Evolutionary conservation across 495 filamentous ascomycete genomes (phyloP).

Genomic region (Penicillium malachiteum): DNA sequence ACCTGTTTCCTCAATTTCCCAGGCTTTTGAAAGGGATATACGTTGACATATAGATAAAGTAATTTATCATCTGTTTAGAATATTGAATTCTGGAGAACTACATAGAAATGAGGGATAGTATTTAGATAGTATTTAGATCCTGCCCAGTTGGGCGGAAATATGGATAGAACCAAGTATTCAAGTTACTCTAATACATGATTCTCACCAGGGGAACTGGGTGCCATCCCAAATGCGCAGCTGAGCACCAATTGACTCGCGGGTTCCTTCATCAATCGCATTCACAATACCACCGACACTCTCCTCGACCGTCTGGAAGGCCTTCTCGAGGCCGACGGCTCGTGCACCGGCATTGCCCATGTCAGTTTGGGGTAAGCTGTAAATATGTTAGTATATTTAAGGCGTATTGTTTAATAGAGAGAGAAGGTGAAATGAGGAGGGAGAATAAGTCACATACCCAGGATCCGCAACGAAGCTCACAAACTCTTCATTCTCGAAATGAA

Average conservation of each 20-base stretch:
- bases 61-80: too few relatives aligned
- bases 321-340: constrained; percentile 27
- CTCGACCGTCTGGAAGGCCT: constrained; percentile 29
- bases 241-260: background rate
- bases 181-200: too few relatives aligned
- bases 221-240: constrained; percentile 1
- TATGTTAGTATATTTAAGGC: background rate
- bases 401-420: background rate
- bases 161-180: too few relatives aligned
- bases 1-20: too few relatives aligned
- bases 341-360: constrained; percentile 46
- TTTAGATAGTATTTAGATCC: too few relatives aligned
- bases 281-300: constrained; percentile 36
- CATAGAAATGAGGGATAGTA: too few relatives aligned
- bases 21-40: too few relatives aligned
- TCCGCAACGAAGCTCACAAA: constrained; percentile 31
- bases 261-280: constrained; percentile 24
- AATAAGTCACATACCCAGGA: constrained; percentile 12
- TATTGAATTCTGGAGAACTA: too few relatives aligned
- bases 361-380: constrained; percentile 33
- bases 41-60: too few relatives aligned
- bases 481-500: constrained; percentile 39
- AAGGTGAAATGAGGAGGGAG: background rate
- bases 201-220: background rate
- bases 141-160: too few relatives aligned